These are phyloP conservation scores for Podosphaera fusca DNA, from an alignment of 2,329 filamentous ascomycete species.

Conservation along the genomic window DNA sequence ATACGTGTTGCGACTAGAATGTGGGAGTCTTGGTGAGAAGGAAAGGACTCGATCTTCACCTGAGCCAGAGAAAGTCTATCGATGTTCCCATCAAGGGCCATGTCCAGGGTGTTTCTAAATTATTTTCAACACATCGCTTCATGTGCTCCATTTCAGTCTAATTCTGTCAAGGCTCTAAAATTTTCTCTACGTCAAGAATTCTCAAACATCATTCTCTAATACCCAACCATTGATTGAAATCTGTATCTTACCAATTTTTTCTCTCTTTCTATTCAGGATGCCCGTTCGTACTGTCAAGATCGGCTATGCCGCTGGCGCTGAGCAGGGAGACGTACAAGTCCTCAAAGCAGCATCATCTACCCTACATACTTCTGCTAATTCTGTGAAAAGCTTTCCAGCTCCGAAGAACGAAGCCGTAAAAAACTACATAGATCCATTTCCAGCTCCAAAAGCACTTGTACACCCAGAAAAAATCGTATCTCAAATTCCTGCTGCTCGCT, in stretches of 20 bases:
- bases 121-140: not conserved
- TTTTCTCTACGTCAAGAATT: not conserved
- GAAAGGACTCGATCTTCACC: not conserved
- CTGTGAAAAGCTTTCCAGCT: conserved; percentile 15
- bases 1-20: not conserved
- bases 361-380: conserved; percentile 11
- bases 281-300: conserved; percentile 10
- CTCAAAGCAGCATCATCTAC: conserved; percentile 1
- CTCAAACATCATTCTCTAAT: not conserved
- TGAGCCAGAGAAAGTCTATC: not conserved
- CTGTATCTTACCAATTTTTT: not conserved
- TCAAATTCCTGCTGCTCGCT: conserved; percentile 12
- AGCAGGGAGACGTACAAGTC: not conserved
- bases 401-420: conserved; percentile 2
- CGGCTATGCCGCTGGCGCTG: conserved; percentile 7
- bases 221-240: not conserved
- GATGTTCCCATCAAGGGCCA: not conserved
- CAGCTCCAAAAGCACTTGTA: conserved; percentile 5
- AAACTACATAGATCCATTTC: not conserved
- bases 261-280: conserved; percentile 4
- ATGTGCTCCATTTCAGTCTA: not conserved
- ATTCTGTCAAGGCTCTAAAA: not conserved
- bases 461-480: conserved; percentile 3
- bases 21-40: not conserved
- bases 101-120: not conserved